These are phyloP conservation scores for Brasilioporus rufonigricans DNA, from an alignment of 768 basidiomycete species.

Conservation along the genomic window DNA sequence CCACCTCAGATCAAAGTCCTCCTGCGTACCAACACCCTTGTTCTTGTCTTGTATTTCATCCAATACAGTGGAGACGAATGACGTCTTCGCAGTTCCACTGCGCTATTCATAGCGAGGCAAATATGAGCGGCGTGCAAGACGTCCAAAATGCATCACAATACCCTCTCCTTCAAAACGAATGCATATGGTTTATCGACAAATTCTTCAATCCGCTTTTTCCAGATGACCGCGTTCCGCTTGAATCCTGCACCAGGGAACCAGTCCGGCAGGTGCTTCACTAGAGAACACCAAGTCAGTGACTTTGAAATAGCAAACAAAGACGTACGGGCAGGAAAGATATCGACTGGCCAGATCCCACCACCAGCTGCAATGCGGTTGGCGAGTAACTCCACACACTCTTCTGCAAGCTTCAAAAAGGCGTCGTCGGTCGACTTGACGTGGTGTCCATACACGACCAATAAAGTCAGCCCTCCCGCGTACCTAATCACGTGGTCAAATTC, in stretches of 20 bases:
- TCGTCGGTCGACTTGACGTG: constrained; percentile 40
- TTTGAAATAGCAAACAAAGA: background rate
- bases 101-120: constrained; percentile 18
- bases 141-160: constrained; percentile 21
- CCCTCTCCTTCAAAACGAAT: constrained; percentile 56
- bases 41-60: constrained; percentile 27
- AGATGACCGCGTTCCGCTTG: constrained; percentile 53
- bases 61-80: constrained; percentile 51
- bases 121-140: background rate
- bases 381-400: constrained; percentile 41
- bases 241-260: constrained; percentile 73
- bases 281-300: background rate
- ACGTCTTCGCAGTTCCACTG: constrained; percentile 37
- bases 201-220: constrained; percentile 64
- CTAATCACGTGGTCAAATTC: constrained; percentile 26
- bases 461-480: constrained; percentile 51
- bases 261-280: constrained; percentile 54
- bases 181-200: constrained; percentile 65
- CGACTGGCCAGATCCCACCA: constrained; percentile 43
- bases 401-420: constrained; percentile 39
- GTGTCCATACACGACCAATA: constrained; percentile 66
- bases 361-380: constrained; percentile 44
- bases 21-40: constrained; percentile 24
- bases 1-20: constrained; percentile 73
- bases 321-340: constrained; percentile 36